Conservation (phyloP, 2,329 filamentous ascomycete genomes). For the Fusarium sp. region DNA sequence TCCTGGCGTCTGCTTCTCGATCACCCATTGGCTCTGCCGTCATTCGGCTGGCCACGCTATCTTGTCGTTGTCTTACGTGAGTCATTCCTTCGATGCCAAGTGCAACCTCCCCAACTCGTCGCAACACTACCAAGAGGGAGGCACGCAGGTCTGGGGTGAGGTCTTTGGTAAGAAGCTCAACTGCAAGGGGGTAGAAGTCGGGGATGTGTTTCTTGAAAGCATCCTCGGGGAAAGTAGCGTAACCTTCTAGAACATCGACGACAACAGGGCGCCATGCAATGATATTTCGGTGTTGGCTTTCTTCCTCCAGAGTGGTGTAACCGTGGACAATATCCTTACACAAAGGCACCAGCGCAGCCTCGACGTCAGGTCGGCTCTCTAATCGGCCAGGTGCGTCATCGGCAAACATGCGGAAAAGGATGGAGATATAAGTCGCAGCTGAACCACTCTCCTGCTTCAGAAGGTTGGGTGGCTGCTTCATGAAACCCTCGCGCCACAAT, state of each 20-base stretch:
- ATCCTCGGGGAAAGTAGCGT: slow-evolving; percentile 81
- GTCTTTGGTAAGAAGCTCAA: slow-evolving; percentile 86
- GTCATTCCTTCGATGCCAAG: slow-evolving; percentile 68
- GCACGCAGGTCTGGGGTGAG: slow-evolving; percentile 82
- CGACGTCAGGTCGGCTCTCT: slow-evolving; percentile 83
- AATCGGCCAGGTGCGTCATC: slow-evolving; percentile 87
- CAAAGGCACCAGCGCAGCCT: slow-evolving; percentile 90
- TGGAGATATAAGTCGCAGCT: slow-evolving; percentile 94
- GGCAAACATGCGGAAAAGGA: slow-evolving; percentile 96
- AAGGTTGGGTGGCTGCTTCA: slow-evolving; percentile 98
- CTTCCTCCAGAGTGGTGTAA: slow-evolving; percentile 89
- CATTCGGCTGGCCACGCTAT: slow-evolving; percentile 56
- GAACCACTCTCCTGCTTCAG: slow-evolving; percentile 96
- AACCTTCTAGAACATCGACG: slow-evolving; percentile 95
- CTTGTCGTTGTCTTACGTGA: slow-evolving; percentile 52
- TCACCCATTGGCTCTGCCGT: slow-evolving; percentile 48
- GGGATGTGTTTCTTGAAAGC: slow-evolving; percentile 84
- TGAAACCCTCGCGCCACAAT: slow-evolving; percentile 97
- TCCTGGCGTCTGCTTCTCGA: slow-evolving; percentile 52
- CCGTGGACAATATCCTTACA: slow-evolving; percentile 93
- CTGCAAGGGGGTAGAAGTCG: slow-evolving; percentile 86
- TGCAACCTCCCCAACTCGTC: slow-evolving; percentile 83
- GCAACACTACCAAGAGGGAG: slow-evolving; percentile 81
- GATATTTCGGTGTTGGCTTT: slow-evolving; percentile 96
- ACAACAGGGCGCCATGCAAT: slow-evolving; percentile 97